Conservation (phyloP, 2,329 filamentous ascomycete genomes). For the Rhynchosporium graminicola region DNA sequence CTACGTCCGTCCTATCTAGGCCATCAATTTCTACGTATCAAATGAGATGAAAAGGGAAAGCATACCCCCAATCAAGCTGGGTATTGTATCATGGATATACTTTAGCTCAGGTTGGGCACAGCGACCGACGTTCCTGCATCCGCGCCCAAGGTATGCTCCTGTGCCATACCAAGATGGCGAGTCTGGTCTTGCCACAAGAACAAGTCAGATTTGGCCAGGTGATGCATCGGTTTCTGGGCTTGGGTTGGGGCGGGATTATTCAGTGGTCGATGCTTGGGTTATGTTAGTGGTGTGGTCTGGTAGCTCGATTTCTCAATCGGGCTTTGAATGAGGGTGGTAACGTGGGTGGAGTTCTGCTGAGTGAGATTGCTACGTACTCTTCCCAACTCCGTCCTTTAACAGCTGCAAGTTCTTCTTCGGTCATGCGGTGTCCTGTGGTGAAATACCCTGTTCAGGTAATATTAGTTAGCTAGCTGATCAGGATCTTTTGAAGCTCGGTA, state of each 20-base stretch:
- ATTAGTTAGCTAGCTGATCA: background rate
- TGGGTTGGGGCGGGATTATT: background rate
- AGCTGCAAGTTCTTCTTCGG: slow-evolving; percentile 77
- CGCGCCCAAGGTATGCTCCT: too few relatives aligned
- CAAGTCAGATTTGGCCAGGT: background rate
- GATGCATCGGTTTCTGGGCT: background rate
- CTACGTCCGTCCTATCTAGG: background rate
- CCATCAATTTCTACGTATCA: too few relatives aligned
- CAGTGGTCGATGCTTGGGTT: slow-evolving; percentile 13
- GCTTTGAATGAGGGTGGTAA: background rate
- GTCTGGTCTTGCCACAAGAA: too few relatives aligned
- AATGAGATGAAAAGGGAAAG: too few relatives aligned
- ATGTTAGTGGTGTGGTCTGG: background rate
- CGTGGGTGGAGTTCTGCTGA: background rate
- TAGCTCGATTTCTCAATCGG: too few relatives aligned
- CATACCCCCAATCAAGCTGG: too few relatives aligned
- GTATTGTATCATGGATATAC: too few relatives aligned
- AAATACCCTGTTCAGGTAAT: slow-evolving; percentile 62
- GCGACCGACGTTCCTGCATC: too few relatives aligned
- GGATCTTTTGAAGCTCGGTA: too few relatives aligned
- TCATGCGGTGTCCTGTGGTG: slow-evolving; percentile 88
- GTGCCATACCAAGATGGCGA: too few relatives aligned
- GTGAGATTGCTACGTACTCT: slow-evolving; percentile 53
- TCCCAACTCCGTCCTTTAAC: slow-evolving; percentile 93
- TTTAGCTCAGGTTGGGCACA: too few relatives aligned